phyloP scores from a whole-genome alignment of 31 red algal genomes.

The Endocladia muricata region DNA sequence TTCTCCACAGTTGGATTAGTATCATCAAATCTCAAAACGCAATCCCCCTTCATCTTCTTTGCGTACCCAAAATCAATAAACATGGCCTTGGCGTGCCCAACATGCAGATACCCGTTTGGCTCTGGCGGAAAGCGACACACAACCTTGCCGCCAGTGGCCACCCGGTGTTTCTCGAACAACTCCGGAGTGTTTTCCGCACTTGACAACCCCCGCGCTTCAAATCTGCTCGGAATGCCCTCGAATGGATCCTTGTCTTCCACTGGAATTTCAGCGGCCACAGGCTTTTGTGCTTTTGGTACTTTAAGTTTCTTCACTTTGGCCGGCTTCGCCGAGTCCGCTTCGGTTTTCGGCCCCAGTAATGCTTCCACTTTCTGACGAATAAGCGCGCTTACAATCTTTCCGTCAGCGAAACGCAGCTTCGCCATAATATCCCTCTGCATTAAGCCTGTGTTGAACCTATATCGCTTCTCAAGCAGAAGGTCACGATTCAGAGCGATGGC shows the following conservation, averaged over 20 bases:
- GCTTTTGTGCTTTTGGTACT: neutral
- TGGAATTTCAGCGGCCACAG: slow-evolving; percentile 1
- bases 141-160: slow-evolving; percentile 68
- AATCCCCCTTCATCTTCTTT: slow-evolving; percentile 71
- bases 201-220: slow-evolving; percentile 76
- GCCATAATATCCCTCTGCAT: slow-evolving; percentile 58
- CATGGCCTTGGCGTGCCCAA: slow-evolving; percentile 92
- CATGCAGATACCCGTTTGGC: slow-evolving; percentile 87
- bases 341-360: slow-evolving; percentile 70
- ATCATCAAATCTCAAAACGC: slow-evolving; percentile 93
- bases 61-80: slow-evolving; percentile 95
- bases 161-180: slow-evolving; percentile 59
- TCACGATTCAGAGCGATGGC: slow-evolving; percentile 35
- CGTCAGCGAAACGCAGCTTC: slow-evolving; percentile 68
- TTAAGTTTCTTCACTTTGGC: slow-evolving; percentile 56
- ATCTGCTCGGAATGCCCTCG: slow-evolving; percentile 72
- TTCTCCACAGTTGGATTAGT: slow-evolving; percentile 93
- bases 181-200: slow-evolving; percentile 83
- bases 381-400: slow-evolving; percentile 55
- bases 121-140: slow-evolving; percentile 83
- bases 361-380: slow-evolving; percentile 26
- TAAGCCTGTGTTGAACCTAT: slow-evolving; percentile 52
- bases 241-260: slow-evolving; percentile 61
- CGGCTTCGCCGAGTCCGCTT: slow-evolving; percentile 64
- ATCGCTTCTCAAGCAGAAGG: slow-evolving; percentile 48